Base-by-base conservation (phyloP, 2,329 filamentous ascomycete species). In the Hypomyces perniciosus region DNA sequence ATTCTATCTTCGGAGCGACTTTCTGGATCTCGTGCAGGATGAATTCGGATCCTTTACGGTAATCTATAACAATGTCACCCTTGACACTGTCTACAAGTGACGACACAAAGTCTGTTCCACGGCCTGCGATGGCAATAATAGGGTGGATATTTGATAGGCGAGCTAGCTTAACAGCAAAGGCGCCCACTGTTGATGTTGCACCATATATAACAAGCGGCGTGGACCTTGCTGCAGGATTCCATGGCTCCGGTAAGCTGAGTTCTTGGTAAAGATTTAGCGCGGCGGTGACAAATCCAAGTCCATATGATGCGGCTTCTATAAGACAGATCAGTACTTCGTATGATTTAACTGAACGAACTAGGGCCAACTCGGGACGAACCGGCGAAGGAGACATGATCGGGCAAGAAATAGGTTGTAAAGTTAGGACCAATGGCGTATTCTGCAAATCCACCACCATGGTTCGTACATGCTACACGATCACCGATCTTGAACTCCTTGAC, bases 341-440 rank as follows among this genome's bases (percentile, higher is more conserved):
- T n/a, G 40, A 9, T 28, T 8, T 8, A 12, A 2, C 7, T 27
- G 7, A 27, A 41, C 6, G 20, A 46, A 43, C 45, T 64, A 43
- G 13, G 2, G 31, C 2, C 13, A 33, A 26, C 1, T 29, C 31
- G 10, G 29, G 30, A n/a, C 38, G 2, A 35, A 43, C 39, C 56
- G 64, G 82, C 76, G 46, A 79, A 80, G 8, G 68, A 71, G 3
- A 69, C 69, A 28, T 68, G 63, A 29, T 68, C 55, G 0, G 78
- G 75, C 28, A 81, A 66, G 56, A 75, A 74, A 58, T 81, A 81
- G 0, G 79, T 81, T 0, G 78, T 78, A 56, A 77, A 70, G 31
- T 72, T 69, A 68, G 69, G 74, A 1, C 74, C 74, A n/a, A 84
- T 63, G 3, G 78, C 74, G 59, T 83, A 84, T 58, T 84, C 79